Evolutionary conservation across 768 basidiomycete species (phyloP).

Genomic region (Lepiota subincarnata): DNA sequence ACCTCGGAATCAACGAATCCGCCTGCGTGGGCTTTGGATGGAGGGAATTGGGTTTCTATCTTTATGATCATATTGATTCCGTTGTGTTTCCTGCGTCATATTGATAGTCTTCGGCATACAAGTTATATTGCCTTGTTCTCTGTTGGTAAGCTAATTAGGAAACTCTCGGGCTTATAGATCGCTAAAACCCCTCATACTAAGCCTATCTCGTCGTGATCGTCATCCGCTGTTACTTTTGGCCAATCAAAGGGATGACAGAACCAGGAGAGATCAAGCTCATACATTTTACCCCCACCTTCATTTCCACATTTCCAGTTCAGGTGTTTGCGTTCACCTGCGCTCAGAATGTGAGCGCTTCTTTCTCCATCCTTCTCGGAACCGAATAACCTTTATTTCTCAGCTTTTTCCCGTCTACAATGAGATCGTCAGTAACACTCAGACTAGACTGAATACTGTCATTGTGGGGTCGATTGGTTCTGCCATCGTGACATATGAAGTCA

Average conservation of each 20-base stretch:
- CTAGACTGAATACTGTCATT: conserved; percentile 84
- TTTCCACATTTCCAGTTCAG: conserved; percentile 89
- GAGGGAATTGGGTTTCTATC: conserved; percentile 78
- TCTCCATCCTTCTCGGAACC: conserved; percentile 2
- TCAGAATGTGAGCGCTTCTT: conserved; percentile 66
- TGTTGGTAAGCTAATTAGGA: conserved; percentile 55
- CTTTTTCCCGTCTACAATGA: conserved; percentile 95
- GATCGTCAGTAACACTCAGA: conserved; percentile 73
- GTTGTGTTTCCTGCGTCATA: conserved; percentile 73
- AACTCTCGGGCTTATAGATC: not conserved
- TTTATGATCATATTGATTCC: conserved; percentile 77
- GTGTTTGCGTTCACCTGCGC: conserved; percentile 91
- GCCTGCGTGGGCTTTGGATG: conserved; percentile 71
- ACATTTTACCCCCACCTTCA: conserved; percentile 71
- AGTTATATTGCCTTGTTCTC: conserved; percentile 91
- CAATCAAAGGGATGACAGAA: conserved; percentile 56
- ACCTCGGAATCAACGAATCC: conserved; percentile 59
- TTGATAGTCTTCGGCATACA: conserved; percentile 86
- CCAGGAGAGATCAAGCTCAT: conserved; percentile 68
- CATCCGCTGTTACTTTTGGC: conserved; percentile 73
- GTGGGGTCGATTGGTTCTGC: conserved; percentile 84
- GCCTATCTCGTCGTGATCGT: conserved; percentile 80
- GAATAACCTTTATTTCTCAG: conserved; percentile 33
- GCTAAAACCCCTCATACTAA: conserved; percentile 22
- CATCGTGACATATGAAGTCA: conserved; percentile 80